Percentiles rank a stretch among this genome's conserved stretches.
phyloP scores from a whole-genome alignment of 2,329 filamentous ascomycete species.

The Pestalotiopsis sp. region DNA sequence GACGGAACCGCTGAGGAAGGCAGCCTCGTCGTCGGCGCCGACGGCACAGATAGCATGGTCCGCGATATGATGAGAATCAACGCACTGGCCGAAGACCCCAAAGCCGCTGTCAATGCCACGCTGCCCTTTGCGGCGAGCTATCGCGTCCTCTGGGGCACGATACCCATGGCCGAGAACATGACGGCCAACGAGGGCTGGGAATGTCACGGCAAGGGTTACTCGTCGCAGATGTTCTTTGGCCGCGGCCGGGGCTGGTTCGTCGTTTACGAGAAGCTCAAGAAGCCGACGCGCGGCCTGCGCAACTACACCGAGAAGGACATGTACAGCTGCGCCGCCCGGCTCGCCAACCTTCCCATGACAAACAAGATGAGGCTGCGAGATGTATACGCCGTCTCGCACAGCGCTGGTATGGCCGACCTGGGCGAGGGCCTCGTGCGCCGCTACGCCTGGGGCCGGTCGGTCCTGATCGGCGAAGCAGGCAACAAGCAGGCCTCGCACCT shows the following conservation, averaged over 20 bases:
- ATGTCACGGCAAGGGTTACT: background rate
- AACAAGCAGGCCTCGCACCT: background rate
- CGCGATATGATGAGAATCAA: background rate
- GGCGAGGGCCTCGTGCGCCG: background rate
- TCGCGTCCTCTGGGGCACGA: background rate
- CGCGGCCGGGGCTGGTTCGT: constrained; percentile 4
- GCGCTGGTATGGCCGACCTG: background rate
- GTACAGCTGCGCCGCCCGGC: background rate
- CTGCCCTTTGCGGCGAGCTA: background rate
- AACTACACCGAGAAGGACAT: background rate
- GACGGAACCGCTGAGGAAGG: background rate
- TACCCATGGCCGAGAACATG: background rate
- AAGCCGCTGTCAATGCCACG: background rate
- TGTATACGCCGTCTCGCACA: background rate
- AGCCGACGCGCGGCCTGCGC: background rate
- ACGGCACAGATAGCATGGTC: background rate
- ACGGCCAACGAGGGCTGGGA: background rate
- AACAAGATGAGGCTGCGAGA: background rate
- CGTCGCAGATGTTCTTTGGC: constrained; percentile 6
- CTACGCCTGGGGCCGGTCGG: background rate
- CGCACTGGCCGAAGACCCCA: background rate
- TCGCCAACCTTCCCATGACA: background rate
- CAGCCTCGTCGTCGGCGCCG: background rate
- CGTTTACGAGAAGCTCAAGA: constrained; percentile 3
- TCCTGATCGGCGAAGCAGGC: background rate